A percentile compares a stretch with the other conserved stretches of the same genome.
phyloP scores from a whole-genome alignment of 164 flowering plant genomes.

The Taxillus chinensis region DNA sequence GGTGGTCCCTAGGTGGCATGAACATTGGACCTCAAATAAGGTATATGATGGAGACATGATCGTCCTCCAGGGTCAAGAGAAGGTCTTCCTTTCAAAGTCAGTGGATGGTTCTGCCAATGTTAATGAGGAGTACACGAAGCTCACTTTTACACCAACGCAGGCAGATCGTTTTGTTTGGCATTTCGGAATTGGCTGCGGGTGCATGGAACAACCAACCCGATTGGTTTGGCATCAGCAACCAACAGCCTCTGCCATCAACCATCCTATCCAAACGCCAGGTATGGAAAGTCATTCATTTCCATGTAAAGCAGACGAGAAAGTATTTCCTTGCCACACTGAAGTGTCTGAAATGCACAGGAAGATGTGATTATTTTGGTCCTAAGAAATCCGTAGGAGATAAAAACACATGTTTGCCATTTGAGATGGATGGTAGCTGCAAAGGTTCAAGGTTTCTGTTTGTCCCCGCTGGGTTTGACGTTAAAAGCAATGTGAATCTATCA shows the following conservation, averaged over 20 bases:
- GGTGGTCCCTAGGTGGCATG: conserved; percentile 93
- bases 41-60: conserved; percentile 99
- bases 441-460: too few species aligned
- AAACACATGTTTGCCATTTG: too few species aligned
- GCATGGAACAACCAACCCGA: conserved; percentile 85
- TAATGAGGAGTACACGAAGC: conserved; percentile 57
- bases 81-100: conserved; percentile 59
- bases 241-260: conserved; percentile 65
- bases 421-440: too few species aligned
- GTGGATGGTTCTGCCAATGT: conserved; percentile 49
- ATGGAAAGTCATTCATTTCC: not conserved
- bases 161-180: conserved; percentile 92
- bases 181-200: conserved; percentile 83
- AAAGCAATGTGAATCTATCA: too few species aligned
- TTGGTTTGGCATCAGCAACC: conserved; percentile 48
- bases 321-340: too few species aligned
- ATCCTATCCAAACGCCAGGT: conserved; percentile 82
- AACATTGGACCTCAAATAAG: conserved; percentile 95
- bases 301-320: too few species aligned
- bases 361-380: too few species aligned
- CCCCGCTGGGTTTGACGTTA: too few species aligned
- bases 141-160: conserved; percentile 93
- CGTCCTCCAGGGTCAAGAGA: conserved; percentile 97
- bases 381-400: too few species aligned
- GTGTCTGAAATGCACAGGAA: too few species aligned